A percentile compares a stretch with the other conserved stretches of the same genome.
Conservation (phyloP, 805 yeast species). For the Pichia deserticola region DNA sequence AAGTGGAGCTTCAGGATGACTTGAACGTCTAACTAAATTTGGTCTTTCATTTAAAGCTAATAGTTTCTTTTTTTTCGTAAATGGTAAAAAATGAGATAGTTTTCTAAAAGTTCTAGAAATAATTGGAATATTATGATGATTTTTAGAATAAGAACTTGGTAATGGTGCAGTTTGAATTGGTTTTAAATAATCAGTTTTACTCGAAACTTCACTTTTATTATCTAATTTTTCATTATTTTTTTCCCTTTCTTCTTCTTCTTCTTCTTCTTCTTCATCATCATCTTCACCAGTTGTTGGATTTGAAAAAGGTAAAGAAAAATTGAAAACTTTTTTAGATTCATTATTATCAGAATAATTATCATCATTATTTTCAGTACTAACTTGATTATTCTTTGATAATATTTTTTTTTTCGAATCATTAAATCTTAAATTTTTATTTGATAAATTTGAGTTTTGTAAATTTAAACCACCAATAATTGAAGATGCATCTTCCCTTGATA, state of each 20-base stretch:
- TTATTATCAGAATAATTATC: constrained; percentile 13
- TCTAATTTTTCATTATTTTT: background rate
- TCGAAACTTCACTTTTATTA: background rate
- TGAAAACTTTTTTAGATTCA: constrained; percentile 32
- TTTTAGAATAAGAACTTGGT: too few species aligned
- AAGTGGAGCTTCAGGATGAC: constrained; percentile 5
- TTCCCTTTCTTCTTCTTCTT: background rate
- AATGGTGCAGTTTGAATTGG: too few species aligned
- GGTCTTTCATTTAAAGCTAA: background rate
- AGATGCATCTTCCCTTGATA: constrained; percentile 11
- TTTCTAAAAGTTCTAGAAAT: constrained; percentile 1
- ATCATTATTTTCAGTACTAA: background rate
- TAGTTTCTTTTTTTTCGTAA: background rate
- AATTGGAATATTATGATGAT: background rate
- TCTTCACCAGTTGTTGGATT: constrained; percentile 17
- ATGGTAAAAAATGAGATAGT: background rate
- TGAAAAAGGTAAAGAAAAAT: constrained; percentile 56
- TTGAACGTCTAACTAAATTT: background rate
- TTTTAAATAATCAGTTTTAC: too few species aligned
- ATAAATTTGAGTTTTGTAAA: background rate
- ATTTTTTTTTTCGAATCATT: too few species aligned
- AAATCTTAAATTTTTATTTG: background rate
- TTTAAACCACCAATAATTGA: constrained; percentile 16
- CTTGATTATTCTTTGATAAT: background rate
- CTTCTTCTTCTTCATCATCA: background rate